Conservation (phyloP, 345 rosid species). For the Citropsis articulata region DNA sequence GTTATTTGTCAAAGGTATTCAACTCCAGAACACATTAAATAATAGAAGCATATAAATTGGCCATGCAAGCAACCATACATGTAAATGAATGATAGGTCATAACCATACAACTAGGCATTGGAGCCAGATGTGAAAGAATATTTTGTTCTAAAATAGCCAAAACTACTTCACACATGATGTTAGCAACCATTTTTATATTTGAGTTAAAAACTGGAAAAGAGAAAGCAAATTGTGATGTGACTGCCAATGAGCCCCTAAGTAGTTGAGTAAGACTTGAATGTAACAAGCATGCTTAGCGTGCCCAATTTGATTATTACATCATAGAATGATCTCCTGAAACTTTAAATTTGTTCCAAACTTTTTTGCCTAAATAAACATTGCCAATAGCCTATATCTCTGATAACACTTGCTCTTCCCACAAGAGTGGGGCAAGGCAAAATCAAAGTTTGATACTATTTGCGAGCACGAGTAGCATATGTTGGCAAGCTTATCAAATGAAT, state of each 20-base stretch:
- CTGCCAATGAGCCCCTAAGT: neutral
- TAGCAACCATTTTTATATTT: neutral
- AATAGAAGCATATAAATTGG: neutral
- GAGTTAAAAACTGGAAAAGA: neutral
- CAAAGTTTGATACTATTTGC: neutral
- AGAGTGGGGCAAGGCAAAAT: neutral
- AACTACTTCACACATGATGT: neutral
- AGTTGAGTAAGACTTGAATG: neutral
- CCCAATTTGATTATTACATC: neutral
- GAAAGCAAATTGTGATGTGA: neutral
- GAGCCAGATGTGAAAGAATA: neutral
- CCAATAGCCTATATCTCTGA: neutral
- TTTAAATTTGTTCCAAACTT: conserved; percentile 2
- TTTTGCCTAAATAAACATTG: neutral
- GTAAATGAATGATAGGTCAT: neutral
- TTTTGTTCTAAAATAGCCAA: neutral
- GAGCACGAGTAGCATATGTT: neutral
- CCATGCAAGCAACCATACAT: neutral
- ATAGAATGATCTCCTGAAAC: conserved; percentile 3
- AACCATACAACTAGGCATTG: neutral
- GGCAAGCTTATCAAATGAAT: neutral
- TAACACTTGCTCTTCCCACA: neutral
- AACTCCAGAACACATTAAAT: neutral
- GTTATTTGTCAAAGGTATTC: neutral
- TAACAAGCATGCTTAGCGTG: neutral